phyloP scores from a whole-genome alignment of 2,329 filamentous ascomycete genomes.

The Chalaropsis thielavioides region DNA sequence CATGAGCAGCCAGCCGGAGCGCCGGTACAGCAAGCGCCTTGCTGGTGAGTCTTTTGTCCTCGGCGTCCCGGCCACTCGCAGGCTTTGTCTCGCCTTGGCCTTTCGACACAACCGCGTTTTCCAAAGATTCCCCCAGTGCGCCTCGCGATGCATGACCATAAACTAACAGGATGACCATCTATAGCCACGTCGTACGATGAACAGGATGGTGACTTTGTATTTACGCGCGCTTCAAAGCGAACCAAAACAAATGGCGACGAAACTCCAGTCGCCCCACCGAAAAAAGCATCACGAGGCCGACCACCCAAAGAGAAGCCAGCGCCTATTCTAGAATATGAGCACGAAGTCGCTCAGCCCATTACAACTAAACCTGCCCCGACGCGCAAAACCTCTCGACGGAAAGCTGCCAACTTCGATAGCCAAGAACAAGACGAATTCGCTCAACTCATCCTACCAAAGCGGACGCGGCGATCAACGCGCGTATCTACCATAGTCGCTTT shows the following conservation, averaged over 20 bases:
- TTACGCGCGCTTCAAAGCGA: constrained; percentile 53
- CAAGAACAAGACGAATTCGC: constrained; percentile 26
- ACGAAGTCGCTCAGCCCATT: constrained; percentile 18
- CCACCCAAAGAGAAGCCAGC: constrained; percentile 22
- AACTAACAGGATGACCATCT: constrained; percentile 11
- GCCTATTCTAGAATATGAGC: constrained; percentile 12
- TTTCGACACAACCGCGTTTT: not conserved
- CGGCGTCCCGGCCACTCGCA: not conserved
- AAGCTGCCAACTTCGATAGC: constrained; percentile 27
- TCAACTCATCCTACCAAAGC: constrained; percentile 28
- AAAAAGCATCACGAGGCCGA: constrained; percentile 29
- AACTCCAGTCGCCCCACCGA: constrained; percentile 26
- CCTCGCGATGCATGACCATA: not conserved
- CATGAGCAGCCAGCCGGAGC: constrained; percentile 50
- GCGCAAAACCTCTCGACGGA: constrained; percentile 28
- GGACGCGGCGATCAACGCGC: constrained; percentile 33
- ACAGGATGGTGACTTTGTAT: constrained; percentile 63
- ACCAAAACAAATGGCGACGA: constrained; percentile 39
- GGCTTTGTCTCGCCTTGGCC: not conserved
- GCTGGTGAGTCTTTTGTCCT: constrained; percentile 35
- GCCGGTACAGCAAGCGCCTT: constrained; percentile 49
- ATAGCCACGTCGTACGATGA: constrained; percentile 41
- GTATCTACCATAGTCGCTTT: constrained; percentile 28
- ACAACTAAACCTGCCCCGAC: constrained; percentile 23
- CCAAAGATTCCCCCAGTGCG: not conserved